Evolutionary conservation across 1,284 basidiomycete genomes (phyloP).

Genomic region (Marasmius tenuissimus): DNA sequence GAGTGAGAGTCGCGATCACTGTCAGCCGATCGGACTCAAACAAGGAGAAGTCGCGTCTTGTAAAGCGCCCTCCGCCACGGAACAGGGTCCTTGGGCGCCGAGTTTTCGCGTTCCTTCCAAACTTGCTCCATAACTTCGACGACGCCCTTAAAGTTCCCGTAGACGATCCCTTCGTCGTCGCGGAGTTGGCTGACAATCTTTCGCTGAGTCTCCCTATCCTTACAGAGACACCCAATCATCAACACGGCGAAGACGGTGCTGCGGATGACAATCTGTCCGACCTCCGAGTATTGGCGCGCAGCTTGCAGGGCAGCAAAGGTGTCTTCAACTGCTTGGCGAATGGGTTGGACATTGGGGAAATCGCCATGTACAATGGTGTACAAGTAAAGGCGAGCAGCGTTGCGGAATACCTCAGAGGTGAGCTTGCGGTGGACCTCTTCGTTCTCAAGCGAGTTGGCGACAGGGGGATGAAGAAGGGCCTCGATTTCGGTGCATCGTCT

Average conservation of each 20-base stretch:
- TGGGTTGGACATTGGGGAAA: constrained; percentile 60
- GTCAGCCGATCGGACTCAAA: constrained; percentile 39
- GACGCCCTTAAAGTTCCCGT: constrained; percentile 57
- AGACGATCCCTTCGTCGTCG: constrained; percentile 37
- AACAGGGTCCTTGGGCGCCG: constrained; percentile 36
- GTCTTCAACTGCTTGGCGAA: constrained; percentile 51
- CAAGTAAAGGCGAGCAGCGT: constrained; percentile 71
- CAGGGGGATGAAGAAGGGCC: constrained; percentile 11
- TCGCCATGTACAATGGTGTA: constrained; percentile 71
- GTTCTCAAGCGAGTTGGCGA: background rate
- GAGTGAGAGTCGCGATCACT: background rate
- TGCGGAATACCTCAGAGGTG: constrained; percentile 71
- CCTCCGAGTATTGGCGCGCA: constrained; percentile 34
- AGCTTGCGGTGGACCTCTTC: constrained; percentile 37
- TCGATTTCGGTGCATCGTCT: constrained; percentile 55
- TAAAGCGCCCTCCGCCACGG: constrained; percentile 62
- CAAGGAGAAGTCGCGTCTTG: constrained; percentile 57
- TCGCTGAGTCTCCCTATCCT: constrained; percentile 41
- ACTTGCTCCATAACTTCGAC: constrained; percentile 55
- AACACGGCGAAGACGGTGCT: constrained; percentile 79
- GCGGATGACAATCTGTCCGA: constrained; percentile 60
- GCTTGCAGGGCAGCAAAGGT: constrained; percentile 50
- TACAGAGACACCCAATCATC: constrained; percentile 68
- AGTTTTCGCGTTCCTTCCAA: constrained; percentile 41
- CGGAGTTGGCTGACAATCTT: constrained; percentile 49